Percentiles rank a stretch among this genome's conserved stretches.
These are phyloP conservation scores for Mallotus repandus DNA, from an alignment of 441 rosid genomes.

Conservation along the genomic window DNA sequence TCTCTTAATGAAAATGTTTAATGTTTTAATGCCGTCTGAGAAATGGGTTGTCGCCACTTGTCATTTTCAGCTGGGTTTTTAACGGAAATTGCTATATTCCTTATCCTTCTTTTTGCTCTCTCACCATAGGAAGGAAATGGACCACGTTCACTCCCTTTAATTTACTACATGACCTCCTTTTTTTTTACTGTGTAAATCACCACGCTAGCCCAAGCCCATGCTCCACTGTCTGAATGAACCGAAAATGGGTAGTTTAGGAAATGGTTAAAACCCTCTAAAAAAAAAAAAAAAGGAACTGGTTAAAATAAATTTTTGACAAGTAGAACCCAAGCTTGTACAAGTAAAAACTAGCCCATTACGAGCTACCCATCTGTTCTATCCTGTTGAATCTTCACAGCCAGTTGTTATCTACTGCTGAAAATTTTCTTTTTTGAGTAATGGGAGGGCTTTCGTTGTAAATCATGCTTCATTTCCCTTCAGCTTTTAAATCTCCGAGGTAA, in stretches of 20 bases:
- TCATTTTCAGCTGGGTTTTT: neutral
- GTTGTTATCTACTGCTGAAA: neutral
- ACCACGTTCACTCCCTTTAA: slow-evolving; percentile 12
- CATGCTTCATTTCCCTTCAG: slow-evolving; percentile 9
- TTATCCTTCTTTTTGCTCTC: slow-evolving; percentile 7
- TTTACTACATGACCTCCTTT: too few species aligned
- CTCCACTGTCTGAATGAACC: too few species aligned
- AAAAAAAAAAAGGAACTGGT: neutral
- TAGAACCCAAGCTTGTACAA: neutral
- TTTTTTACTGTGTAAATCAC: too few species aligned
- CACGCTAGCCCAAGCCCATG: too few species aligned
- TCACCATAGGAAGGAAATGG: slow-evolving; percentile 3
- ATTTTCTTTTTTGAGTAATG: slow-evolving; percentile 19
- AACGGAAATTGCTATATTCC: neutral
- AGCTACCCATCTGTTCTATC: neutral
- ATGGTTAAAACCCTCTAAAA: too few species aligned
- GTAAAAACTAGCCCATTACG: neutral
- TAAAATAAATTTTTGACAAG: neutral
- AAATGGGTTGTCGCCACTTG: slow-evolving; percentile 1
- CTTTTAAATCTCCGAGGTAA: slow-evolving; percentile 25
- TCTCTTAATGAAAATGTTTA: neutral
- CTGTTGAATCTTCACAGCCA: neutral
- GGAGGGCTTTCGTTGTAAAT: slow-evolving; percentile 27
- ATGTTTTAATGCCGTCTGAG: neutral
- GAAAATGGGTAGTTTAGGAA: neutral